Evolutionary conservation across 1,139 yeast species (phyloP).

Genomic region (Arxiozyma slooffiae): DNA sequence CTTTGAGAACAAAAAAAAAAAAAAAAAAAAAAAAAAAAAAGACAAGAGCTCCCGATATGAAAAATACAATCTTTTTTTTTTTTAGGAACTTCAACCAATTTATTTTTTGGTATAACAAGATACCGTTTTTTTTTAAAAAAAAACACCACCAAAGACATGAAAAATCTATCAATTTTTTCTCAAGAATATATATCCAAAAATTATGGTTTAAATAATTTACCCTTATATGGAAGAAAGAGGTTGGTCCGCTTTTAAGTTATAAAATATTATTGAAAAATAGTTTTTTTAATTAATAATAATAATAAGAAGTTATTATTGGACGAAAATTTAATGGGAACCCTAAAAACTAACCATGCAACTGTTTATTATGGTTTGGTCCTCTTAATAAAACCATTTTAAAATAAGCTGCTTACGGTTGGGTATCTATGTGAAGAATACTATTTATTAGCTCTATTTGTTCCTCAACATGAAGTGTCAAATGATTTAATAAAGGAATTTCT

Average conservation of each 20-base stretch:
- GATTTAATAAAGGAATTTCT: not conserved
- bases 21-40: no score
- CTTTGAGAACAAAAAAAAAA: not conserved
- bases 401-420: not conserved
- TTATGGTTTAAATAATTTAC: not conserved
- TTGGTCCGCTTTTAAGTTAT: no score
- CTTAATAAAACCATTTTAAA: not conserved
- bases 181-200: not conserved
- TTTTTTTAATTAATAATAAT: no score
- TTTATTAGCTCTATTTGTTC: not conserved
- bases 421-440: not conserved
- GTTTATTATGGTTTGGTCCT: not conserved
- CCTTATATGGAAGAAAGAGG: not conserved
- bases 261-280: no score
- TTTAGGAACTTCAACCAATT: not conserved
- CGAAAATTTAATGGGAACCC: not conserved
- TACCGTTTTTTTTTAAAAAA: no score
- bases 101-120: not conserved
- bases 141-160: no score
- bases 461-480: not conserved
- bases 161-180: no score
- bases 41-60: not conserved
- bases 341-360: not conserved
- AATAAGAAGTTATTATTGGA: not conserved
- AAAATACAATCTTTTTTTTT: no score